A percentile compares a stretch with the other conserved stretches of the same genome.
Conservation (phyloP, 129 eudicot genomes). For the Centaurea solstitialis region DNA sequence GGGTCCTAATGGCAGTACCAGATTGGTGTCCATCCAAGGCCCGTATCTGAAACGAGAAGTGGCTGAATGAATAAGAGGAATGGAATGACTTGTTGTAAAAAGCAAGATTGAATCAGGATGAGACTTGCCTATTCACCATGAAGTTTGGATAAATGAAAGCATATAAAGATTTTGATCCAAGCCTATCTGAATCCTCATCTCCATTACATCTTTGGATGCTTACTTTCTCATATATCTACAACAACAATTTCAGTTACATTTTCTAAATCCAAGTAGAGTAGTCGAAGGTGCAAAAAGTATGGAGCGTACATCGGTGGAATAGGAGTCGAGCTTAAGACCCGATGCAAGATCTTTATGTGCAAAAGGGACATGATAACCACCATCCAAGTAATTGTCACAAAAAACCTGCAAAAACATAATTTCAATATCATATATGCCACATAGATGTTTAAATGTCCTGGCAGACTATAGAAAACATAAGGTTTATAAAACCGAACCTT, state of each 20-base stretch:
- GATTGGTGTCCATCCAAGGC: conserved; percentile 99
- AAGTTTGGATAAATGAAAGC: conserved; percentile 94
- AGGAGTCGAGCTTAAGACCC: conserved; percentile 83
- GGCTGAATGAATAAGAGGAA: not conserved
- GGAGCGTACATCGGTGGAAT: conserved; percentile 67
- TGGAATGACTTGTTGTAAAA: not conserved
- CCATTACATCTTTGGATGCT: conserved; percentile 83
- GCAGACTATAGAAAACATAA: too few relatives aligned
- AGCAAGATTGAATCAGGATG: not conserved
- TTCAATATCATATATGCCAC: not conserved
- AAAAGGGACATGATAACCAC: conserved; percentile 94
- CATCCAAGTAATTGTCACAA: conserved; percentile 97
- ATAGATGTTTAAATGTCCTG: too few relatives aligned
- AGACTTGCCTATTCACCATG: conserved; percentile 84
- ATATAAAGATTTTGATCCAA: conserved; percentile 77
- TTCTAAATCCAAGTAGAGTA: not conserved
- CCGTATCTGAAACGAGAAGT: conserved; percentile 59
- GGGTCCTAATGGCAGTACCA: conserved; percentile 82
- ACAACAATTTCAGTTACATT: not conserved
- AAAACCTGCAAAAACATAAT: conserved; percentile 62
- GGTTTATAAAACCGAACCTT: conserved; percentile 51
- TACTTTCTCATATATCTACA: conserved; percentile 80
- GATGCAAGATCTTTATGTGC: conserved; percentile 95
- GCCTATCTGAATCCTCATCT: conserved; percentile 58
- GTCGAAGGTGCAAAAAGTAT: not conserved